Conservation (phyloP, 768 basidiomycete species). For the Panaeolus papilionaceus region DNA sequence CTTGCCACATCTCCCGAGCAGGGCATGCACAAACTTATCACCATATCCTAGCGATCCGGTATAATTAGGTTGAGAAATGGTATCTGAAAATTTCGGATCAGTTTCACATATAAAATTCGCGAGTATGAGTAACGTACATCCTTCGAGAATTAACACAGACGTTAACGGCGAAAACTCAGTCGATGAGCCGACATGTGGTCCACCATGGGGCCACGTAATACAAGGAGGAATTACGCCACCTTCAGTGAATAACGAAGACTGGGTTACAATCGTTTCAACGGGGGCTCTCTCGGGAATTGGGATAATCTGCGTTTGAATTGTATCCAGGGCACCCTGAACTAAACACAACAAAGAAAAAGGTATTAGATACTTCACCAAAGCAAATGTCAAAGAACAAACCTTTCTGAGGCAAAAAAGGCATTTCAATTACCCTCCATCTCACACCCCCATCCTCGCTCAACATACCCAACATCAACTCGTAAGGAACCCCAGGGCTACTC, state of each 20-base stretch:
- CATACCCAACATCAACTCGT: conserved; percentile 56
- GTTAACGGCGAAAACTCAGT: conserved; percentile 53
- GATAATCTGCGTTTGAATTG: conserved; percentile 49
- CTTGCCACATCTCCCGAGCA: conserved; percentile 65
- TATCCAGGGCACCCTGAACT: conserved; percentile 51
- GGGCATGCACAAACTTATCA: conserved; percentile 57
- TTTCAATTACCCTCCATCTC: conserved; percentile 49
- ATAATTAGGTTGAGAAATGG: conserved; percentile 67
- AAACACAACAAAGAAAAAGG: neutral
- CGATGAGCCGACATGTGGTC: conserved; percentile 58
- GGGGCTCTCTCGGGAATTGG: conserved; percentile 55
- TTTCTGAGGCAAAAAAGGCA: conserved; percentile 42
- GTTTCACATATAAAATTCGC: neutral
- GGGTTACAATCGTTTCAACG: conserved; percentile 62
- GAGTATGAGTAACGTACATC: conserved; percentile 52
- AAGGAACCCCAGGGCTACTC: conserved; percentile 53
- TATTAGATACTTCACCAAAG: neutral
- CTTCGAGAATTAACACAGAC: conserved; percentile 59
- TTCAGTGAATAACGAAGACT: conserved; percentile 29
- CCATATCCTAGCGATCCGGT: conserved; percentile 73
- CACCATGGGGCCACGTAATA: conserved; percentile 65
- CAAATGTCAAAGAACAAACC: conserved; percentile 39
- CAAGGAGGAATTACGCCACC: conserved; percentile 44
- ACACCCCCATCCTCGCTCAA: conserved; percentile 32
- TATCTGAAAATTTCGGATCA: conserved; percentile 44